phyloP scores from a whole-genome alignment of 768 basidiomycete genomes.

The Russula sp. region DNA sequence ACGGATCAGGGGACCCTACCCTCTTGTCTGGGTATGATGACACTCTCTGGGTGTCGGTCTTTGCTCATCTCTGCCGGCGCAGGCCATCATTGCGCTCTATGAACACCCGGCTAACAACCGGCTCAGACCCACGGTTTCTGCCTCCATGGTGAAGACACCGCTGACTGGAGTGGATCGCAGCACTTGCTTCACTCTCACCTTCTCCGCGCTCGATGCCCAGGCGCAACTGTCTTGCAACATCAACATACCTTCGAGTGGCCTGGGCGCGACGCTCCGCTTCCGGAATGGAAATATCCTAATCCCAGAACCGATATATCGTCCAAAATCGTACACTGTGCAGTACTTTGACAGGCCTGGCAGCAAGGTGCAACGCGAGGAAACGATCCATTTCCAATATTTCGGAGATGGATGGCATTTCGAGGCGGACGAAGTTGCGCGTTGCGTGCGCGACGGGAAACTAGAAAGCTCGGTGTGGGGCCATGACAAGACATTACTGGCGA shows the following conservation, averaged over 20 bases:
- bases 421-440: slow-evolving; percentile 83
- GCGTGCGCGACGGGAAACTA: slow-evolving; percentile 62
- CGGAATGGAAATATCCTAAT: slow-evolving; percentile 66
- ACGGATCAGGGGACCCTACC: slow-evolving; percentile 66
- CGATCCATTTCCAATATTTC: slow-evolving; percentile 35
- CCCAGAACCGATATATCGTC: slow-evolving; percentile 58
- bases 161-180: slow-evolving; percentile 73
- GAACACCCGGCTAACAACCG: slow-evolving; percentile 71
- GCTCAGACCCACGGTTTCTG: slow-evolving; percentile 52
- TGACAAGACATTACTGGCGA: slow-evolving; percentile 72
- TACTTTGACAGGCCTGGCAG: slow-evolving; percentile 47
- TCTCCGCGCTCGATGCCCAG: slow-evolving; percentile 61
- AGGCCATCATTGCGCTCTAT: slow-evolving; percentile 75
- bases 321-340: slow-evolving; percentile 59
- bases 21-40: slow-evolving; percentile 64
- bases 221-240: slow-evolving; percentile 69
- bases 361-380: slow-evolving; percentile 50
- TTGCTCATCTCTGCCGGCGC: slow-evolving; percentile 12
- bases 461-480: slow-evolving; percentile 74
- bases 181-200: slow-evolving; percentile 71
- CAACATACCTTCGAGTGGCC: slow-evolving; percentile 40
- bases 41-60: neutral
- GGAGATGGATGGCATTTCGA: slow-evolving; percentile 70
- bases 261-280: slow-evolving; percentile 66
- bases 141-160: slow-evolving; percentile 72